Evolutionary conservation across 108 stramenopile species (phyloP), one percentile per base, ranked within the genome.

Genomic region (Cyclostephanos invisitatus): DNA sequence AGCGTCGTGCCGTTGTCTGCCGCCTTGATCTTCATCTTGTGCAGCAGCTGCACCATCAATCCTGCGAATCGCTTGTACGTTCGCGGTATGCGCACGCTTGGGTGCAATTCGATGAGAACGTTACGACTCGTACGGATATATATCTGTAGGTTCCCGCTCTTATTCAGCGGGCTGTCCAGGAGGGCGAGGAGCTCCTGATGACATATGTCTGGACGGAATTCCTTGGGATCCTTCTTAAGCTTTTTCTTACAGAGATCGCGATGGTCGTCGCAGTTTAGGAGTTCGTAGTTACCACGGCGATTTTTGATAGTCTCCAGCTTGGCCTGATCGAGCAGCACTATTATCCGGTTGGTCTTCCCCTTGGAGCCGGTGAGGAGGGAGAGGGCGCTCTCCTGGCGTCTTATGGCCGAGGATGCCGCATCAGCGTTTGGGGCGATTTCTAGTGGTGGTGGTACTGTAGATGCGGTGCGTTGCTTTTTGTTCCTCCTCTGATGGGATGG

Each of bases 21-120:
- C 17, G 99, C 96, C 82, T 98, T 96, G 78, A 99, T 98, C 80
- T 98, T 98, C 89, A 99, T 93, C 80, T 98, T 98, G 87, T 99
- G 98, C 59, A 99, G 86, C 20, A 99, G 86, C 68, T 99, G 99
- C 12, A 98, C 97, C 89, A 94, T 91, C 57, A 92, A 70, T 12
- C 91, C 93, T 8, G 90, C 83, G 70, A 95, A 94, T 42, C 99
- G 86, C 82, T 99, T 99, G 91, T 91, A 99, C 24, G 99, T 99
- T 28, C 99, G 80, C 8, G 99, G 99, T 62, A 98, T 93, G 21
- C 99, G 85, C 37, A 95, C 89, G 42, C 92, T 80, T 3, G 97
- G 90, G 82, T 96, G 88, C 38, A 99, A 86, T 80, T 99, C 96
- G 73, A 99, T 95, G 75, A 99, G 86, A 0, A 98, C 97, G 62